Conservation (phyloP, 2,329 filamentous ascomycete species). For the Simplicillium sp. region DNA sequence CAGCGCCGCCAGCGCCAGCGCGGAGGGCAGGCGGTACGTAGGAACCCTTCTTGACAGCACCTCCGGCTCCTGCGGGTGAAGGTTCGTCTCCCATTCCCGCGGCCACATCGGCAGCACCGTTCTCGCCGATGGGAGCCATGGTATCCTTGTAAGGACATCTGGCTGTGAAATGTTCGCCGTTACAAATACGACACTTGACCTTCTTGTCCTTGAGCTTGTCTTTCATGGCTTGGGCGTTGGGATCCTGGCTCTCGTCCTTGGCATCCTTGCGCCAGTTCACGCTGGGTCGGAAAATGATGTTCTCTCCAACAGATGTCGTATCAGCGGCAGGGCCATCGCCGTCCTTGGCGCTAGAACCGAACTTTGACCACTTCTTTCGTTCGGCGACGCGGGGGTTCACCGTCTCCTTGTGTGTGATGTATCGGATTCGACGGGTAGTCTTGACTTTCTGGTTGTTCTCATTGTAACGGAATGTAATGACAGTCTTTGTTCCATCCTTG, state of each 20-base stretch:
- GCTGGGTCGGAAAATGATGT: conserved; percentile 92
- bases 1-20: conserved; percentile 45
- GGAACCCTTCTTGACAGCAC: conserved; percentile 60
- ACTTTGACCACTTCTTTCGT: conserved; percentile 88
- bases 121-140: conserved; percentile 78
- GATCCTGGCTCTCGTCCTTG: conserved; percentile 68
- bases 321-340: conserved; percentile 71
- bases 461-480: conserved; percentile 82
- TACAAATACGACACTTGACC: conserved; percentile 99
- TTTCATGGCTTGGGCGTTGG: conserved; percentile 66
- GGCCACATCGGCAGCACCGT: conserved; percentile 41
- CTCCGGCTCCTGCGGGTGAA: conserved; percentile 32
- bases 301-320: conserved; percentile 91
- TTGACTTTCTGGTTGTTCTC: conserved; percentile 95
- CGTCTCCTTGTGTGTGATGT: conserved; percentile 80
- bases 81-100: conserved; percentile 44
- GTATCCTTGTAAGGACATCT: conserved; percentile 99
- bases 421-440: conserved; percentile 90
- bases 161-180: conserved; percentile 97
- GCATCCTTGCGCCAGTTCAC: conserved; percentile 90
- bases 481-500: conserved; percentile 97
- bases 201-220: conserved; percentile 95
- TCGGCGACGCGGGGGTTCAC: conserved; percentile 96
- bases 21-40: conserved; percentile 94
- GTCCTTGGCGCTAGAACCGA: conserved; percentile 83